Conservation (phyloP, 257 asterid genomes). For the Striga asiatica region DNA sequence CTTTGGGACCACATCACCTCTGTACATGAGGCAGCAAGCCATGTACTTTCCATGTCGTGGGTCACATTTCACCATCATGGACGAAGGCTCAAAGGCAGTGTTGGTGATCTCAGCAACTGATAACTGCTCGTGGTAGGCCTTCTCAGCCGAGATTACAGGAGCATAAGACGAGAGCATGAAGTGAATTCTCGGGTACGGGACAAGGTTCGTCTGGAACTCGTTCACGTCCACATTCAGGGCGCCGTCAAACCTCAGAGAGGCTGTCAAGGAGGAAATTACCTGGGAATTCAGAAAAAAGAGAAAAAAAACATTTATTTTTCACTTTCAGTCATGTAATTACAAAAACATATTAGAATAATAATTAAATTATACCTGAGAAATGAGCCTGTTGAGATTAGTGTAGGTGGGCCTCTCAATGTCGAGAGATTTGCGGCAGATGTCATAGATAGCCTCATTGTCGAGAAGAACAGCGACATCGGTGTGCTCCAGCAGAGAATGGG, state of each 20-base stretch:
- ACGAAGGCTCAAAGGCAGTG: conserved; percentile 51
- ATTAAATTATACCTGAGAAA: conserved; percentile 30
- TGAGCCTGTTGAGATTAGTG: conserved; percentile 43
- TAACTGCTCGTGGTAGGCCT: conserved; percentile 49
- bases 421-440: conserved; percentile 41
- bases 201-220: conserved; percentile 49
- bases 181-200: conserved; percentile 49
- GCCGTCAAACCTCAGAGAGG: conserved; percentile 45
- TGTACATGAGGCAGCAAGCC: conserved; percentile 51
- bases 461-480: conserved; percentile 50
- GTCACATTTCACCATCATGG: conserved; percentile 51
- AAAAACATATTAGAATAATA: too few relatives aligned
- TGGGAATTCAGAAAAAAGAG: conserved; percentile 4
- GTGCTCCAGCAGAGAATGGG: conserved; percentile 48
- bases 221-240: conserved; percentile 47
- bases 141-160: conserved; percentile 52
- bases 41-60: conserved; percentile 48
- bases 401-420: conserved; percentile 53
- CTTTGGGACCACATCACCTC: conserved; percentile 45
- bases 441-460: conserved; percentile 48
- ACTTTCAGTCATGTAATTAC: too few relatives aligned
- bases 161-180: conserved; percentile 53
- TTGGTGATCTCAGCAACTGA: conserved; percentile 50
- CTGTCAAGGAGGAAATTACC: conserved; percentile 47
- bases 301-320: too few relatives aligned